Evolutionary conservation across 2,329 filamentous ascomycete species (phyloP).

Genomic region (Chaetoscypha palmicola): DNA sequence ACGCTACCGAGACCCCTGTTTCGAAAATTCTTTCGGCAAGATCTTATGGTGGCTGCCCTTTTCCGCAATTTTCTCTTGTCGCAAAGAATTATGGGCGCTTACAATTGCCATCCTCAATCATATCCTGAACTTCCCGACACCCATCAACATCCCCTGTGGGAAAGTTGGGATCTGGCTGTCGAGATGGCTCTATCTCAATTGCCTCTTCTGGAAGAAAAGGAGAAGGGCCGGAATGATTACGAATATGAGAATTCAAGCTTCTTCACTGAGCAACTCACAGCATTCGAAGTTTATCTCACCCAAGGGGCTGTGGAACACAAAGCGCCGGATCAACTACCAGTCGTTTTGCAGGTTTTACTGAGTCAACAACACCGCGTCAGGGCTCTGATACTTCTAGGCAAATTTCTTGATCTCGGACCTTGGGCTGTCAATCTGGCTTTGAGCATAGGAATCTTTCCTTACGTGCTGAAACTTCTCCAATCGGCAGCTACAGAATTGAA

Average conservation of each 20-base stretch:
- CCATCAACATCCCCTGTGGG: conserved; percentile 90
- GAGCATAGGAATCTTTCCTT: conserved; percentile 97
- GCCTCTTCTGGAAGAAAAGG: conserved; percentile 74
- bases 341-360: conserved; percentile 89
- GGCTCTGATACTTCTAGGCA: conserved; percentile 83
- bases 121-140: conserved; percentile 90
- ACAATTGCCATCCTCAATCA: conserved; percentile 91
- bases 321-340: conserved; percentile 88
- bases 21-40: conserved; percentile 93
- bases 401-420: conserved; percentile 89
- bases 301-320: conserved; percentile 78
- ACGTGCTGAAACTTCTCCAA: conserved; percentile 93
- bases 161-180: conserved; percentile 94
- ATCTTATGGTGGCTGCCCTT: conserved; percentile 96
- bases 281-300: conserved; percentile 90
- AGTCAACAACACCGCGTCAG: conserved; percentile 92
- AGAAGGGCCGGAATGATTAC: conserved; percentile 61
- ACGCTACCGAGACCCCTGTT: conserved; percentile 84
- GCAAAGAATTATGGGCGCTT: conserved; percentile 91
- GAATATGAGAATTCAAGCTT: conserved; percentile 93
- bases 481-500: conserved; percentile 92
- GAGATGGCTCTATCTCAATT: conserved; percentile 91
- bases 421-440: conserved; percentile 98
- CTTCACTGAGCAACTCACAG: conserved; percentile 93
- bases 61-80: conserved; percentile 94